Percentiles rank a stretch among this genome's conserved stretches.
These are phyloP conservation scores for Meyerozyma guilliermondii DNA, from an alignment of 1,139 yeast species.

Conservation along the genomic window DNA sequence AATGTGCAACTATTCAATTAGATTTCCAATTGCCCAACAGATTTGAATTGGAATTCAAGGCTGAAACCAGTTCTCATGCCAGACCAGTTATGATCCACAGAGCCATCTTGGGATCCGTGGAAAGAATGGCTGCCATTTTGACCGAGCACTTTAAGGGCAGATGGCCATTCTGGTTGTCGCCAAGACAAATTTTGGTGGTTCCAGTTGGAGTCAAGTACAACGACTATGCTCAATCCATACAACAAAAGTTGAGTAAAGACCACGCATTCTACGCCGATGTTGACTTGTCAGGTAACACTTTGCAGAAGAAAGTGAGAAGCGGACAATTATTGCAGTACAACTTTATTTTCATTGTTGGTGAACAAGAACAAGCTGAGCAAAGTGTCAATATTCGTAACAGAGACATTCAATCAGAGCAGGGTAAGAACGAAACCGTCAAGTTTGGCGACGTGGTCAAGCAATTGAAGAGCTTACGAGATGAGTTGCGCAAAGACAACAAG, in stretches of 20 bases:
- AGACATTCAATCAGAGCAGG: constrained; percentile 78
- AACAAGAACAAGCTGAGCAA: constrained; percentile 72
- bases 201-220: constrained; percentile 93
- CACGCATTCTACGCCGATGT: constrained; percentile 85
- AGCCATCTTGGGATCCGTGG: constrained; percentile 95
- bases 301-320: constrained; percentile 93
- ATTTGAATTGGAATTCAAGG: constrained; percentile 82
- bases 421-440: constrained; percentile 77
- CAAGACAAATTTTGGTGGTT: constrained; percentile 90
- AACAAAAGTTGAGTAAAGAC: constrained; percentile 56
- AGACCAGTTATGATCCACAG: constrained; percentile 99
- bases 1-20: constrained; percentile 95
- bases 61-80: constrained; percentile 44
- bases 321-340: constrained; percentile 92
- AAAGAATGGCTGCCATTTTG: constrained; percentile 96
- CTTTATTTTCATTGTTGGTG: constrained; percentile 94
- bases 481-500: constrained; percentile 66
- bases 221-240: constrained; percentile 80
- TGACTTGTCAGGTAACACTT: constrained; percentile 88
- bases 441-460: constrained; percentile 68
- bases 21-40: constrained; percentile 95
- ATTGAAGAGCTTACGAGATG: constrained; percentile 57
- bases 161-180: constrained; percentile 99
- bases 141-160: constrained; percentile 97
- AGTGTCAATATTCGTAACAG: constrained; percentile 91